Conservation (phyloP, 805 yeast genomes). For the Hanseniaspora hatyaiensis region DNA sequence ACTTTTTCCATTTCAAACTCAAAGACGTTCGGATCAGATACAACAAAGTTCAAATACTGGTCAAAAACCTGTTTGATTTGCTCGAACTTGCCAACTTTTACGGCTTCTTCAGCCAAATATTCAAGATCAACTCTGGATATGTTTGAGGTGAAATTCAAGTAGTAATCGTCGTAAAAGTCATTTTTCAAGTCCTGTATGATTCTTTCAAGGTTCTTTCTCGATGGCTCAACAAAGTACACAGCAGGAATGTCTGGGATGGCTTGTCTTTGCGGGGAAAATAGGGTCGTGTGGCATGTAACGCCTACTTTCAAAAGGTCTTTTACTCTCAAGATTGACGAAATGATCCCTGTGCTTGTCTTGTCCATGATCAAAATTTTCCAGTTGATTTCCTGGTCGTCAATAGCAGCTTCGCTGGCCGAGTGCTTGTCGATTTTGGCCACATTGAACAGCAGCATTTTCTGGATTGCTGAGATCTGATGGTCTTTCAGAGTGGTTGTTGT, state of each 20-base stretch:
- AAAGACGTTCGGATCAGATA: constrained; percentile 84
- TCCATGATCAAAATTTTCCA: constrained; percentile 92
- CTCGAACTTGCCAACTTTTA: constrained; percentile 55
- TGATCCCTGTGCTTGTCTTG: constrained; percentile 63
- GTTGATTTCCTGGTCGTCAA: constrained; percentile 52
- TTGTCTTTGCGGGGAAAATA: constrained; percentile 54
- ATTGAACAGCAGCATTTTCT: constrained; percentile 79
- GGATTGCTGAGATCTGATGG: constrained; percentile 31
- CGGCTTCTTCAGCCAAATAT: constrained; percentile 74
- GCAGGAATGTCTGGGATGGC: constrained; percentile 90
- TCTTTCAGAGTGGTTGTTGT: constrained; percentile 3
- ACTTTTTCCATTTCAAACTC: constrained; percentile 58
- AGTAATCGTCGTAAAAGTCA: constrained; percentile 67
- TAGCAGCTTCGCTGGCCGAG: constrained; percentile 37
- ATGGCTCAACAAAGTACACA: constrained; percentile 82
- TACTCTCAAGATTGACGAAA: constrained; percentile 85
- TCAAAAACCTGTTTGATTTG: constrained; percentile 82
- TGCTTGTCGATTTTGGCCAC: not conserved
- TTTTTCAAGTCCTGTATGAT: constrained; percentile 62
- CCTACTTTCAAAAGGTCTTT: constrained; percentile 85
- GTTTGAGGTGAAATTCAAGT: constrained; percentile 77
- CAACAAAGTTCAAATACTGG: constrained; percentile 83
- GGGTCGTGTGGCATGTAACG: constrained; percentile 74
- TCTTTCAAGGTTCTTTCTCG: constrained; percentile 54
- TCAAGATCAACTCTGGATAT: constrained; percentile 70